Base-by-base conservation (phyloP, 2,329 filamentous ascomycete species). In the Hypoxylon sp. region DNA sequence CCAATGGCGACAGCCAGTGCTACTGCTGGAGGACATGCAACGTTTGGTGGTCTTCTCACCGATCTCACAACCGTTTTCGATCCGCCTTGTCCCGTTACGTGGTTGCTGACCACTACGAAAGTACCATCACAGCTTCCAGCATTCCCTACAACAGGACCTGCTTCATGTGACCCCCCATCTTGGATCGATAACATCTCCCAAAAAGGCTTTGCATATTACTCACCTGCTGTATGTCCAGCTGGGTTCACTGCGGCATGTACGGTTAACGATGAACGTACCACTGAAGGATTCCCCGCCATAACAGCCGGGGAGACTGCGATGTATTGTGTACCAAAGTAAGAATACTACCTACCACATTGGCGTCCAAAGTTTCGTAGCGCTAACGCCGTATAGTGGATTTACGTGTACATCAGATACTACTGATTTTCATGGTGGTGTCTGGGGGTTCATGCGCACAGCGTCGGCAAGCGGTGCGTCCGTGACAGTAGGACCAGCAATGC, bases 1-100 rank as follows among this genome's bases (percentile, higher is more conserved):
- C 46, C n/a, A 15, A 51, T 53, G 57, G 46, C 48, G 20, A 29
- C 25, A 44, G 32, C 36, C 27, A 52, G 21, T 17, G 30, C 40
- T 27, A 37, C 55, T 58, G 36, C 65, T 66, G 13, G 8, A 21
- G 31, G 19, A 25, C 51, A 37, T 12, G 36, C 45, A 2, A 40
- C 20, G 3, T 35, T 56, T 27, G 43, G 46, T 3, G 34, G 41
- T 5, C 40, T 27, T 21, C 64, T 76, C 26, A 69, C 70, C 25
- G 67, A 72, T 8, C 67, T 75, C 37, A 74, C 72, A 15, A 72
- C 72, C 32, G 57, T 75, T 31, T 76, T 75, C 59, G 70, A 63
- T 16, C 73, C 71, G 5, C 68, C 72, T 3, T 75, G 74, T 53
- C 35, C 68, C 23, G 71, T 64, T 7, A 66, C 68, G 7, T 75